Evolutionary conservation across 2,329 filamentous ascomycete genomes (phyloP), one percentile per base, ranked within the genome.

Genomic region (Neofusicoccum kwambonambiense): DNA sequence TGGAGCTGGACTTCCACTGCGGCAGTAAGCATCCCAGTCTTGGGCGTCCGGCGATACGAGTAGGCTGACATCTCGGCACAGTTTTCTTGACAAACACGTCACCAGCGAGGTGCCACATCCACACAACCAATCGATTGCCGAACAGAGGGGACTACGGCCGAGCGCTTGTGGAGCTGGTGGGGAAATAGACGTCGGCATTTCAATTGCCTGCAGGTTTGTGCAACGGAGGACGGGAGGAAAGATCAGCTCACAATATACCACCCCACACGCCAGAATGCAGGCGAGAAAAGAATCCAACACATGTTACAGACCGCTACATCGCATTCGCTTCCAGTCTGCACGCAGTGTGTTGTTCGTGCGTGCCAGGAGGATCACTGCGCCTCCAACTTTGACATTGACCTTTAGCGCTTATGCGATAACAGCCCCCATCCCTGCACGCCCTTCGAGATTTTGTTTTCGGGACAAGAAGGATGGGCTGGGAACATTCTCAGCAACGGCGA

Each of bases 1-100:
- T 89, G 60, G 91, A 94, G 80, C 91, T 94, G 70, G 91, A 93
- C 70, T 89, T 92, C 72, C 90, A 93, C 74, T 90, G 87, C 0
- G 90, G 90, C 15, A 65, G 64, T 65, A 42, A 61, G 64, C 41
- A 31, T 11, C 8, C n/a, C 34, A 3, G 11, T 15, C 34, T 17
- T 51, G 27, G 13, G 15, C 13, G 13, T 11, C 49, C 27, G 13
- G 15, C 35, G 31, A 12, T n/a, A 41, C 31, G 44, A 51, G 31
- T 6, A 27, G 22, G 22, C 50, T 57, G 31, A 56, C 39, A 41
- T 51, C 19, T 8, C 8, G 27, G 27, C n/a, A 17, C 31, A 34
- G 90, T 93, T 0, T 93, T 93, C 69, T 75, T 94, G 71, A 87
- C 83, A 1, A 94, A 93, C 72, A 81, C 81, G 57, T 85, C 90